Evolutionary conservation across 164 flowering plant genomes (phyloP).

Genomic region (Annona cherimola): DNA sequence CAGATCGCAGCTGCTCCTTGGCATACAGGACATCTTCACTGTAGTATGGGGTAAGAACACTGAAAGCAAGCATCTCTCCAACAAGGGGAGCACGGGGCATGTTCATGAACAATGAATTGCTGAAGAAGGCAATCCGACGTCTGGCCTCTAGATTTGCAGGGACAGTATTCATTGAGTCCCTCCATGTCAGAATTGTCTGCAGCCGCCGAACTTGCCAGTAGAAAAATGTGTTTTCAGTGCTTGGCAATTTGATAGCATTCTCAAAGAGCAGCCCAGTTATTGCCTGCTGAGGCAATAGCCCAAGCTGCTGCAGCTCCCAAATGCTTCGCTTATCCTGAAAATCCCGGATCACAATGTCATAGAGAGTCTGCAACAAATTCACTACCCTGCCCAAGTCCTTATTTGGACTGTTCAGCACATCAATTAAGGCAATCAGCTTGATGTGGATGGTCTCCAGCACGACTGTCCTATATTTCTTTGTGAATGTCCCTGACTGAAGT

Average conservation of each 20-base stretch:
- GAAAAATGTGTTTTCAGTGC: constrained; percentile 40
- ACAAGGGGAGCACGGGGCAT: constrained; percentile 88
- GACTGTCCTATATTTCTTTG: constrained; percentile 35
- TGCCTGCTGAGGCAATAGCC: constrained; percentile 39
- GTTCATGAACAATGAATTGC: constrained; percentile 94
- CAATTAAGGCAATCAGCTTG: constrained; percentile 50
- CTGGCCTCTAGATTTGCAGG: constrained; percentile 82
- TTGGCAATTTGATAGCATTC: constrained; percentile 60
- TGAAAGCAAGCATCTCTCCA: constrained; percentile 69
- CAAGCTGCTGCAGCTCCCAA: constrained; percentile 39
- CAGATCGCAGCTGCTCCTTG: constrained; percentile 49
- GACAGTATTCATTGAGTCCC: constrained; percentile 75
- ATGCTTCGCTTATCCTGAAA: constrained; percentile 42
- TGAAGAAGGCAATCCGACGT: constrained; percentile 77
- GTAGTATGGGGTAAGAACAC: constrained; percentile 85
- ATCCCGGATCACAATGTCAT: constrained; percentile 59
- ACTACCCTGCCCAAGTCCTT: constrained; percentile 45
- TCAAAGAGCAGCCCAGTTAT: constrained; percentile 56
- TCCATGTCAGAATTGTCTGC: constrained; percentile 62
- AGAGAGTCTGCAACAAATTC: constrained; percentile 67
- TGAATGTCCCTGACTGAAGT: constrained; percentile 44
- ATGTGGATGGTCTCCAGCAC: constrained; percentile 48
- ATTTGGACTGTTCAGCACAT: constrained; percentile 40
- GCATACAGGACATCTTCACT: constrained; percentile 62
- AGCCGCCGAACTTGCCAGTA: constrained; percentile 61